These are phyloP conservation scores for Euphorbia schlechtendalii DNA, from an alignment of 441 rosid genomes.

Conservation along the genomic window DNA sequence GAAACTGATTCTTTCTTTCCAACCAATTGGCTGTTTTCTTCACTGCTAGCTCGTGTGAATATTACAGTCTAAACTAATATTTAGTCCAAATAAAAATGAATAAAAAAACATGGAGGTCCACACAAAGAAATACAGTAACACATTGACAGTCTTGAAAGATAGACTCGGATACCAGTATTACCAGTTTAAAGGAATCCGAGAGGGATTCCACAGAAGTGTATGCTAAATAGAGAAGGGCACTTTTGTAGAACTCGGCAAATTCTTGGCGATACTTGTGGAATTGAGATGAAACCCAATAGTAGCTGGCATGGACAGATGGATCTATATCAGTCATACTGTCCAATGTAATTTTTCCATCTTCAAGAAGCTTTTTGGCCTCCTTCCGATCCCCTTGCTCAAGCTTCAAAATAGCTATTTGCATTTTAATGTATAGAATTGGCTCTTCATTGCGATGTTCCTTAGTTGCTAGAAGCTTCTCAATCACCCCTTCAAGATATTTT, in stretches of 20 bases:
- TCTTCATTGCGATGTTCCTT: conserved; percentile 73
- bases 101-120: too few relatives aligned
- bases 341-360: conserved; percentile 69
- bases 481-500: conserved; percentile 68
- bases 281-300: conserved; percentile 88
- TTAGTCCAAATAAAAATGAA: too few relatives aligned
- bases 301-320: conserved; percentile 88
- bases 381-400: conserved; percentile 81
- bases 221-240: conserved; percentile 91
- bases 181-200: conserved; percentile 91
- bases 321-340: conserved; percentile 97
- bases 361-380: conserved; percentile 81
- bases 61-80: too few relatives aligned
- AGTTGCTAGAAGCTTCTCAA: conserved; percentile 72
- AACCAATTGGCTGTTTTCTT: too few relatives aligned
- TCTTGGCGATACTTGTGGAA: conserved; percentile 70
- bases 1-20: too few relatives aligned
- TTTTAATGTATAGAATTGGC: conserved; percentile 75
- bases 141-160: background rate
- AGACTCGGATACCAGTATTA: conserved; percentile 20
- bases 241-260: conserved; percentile 82
- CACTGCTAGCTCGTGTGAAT: too few relatives aligned
- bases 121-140: background rate
- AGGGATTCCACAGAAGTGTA: conserved; percentile 89
- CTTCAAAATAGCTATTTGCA: conserved; percentile 80